Conservation (phyloP, 139 green algal species). For the Chlamydomonas sphaeroides region DNA sequence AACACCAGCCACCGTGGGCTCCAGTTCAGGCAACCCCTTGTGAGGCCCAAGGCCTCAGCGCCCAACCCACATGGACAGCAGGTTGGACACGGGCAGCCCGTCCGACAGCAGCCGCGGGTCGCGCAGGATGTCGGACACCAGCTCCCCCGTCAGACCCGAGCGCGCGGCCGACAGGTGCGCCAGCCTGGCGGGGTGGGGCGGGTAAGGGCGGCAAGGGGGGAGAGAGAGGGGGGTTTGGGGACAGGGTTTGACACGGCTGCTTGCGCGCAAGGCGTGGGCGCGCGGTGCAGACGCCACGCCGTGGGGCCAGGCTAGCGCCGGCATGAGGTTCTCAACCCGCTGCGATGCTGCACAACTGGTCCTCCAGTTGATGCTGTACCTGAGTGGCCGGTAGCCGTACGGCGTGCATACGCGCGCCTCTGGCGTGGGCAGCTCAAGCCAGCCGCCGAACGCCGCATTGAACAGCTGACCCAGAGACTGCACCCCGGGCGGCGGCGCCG, state of each 20-base stretch:
- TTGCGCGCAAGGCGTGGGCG: too few species aligned
- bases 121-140: slow-evolving; percentile 12
- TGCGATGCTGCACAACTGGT: too few species aligned
- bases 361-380: neutral
- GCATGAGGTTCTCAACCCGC: too few species aligned
- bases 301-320: too few species aligned
- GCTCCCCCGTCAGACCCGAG: neutral
- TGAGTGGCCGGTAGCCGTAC: slow-evolving; percentile 10
- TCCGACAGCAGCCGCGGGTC: slow-evolving; percentile 17
- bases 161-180: slow-evolving; percentile 1
- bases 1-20: too few species aligned
- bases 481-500: neutral
- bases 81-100: slow-evolving; percentile 26
- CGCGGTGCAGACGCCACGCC: too few species aligned
- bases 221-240: neutral
- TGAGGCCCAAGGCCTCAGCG: too few species aligned
- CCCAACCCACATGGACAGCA: slow-evolving; percentile 29
- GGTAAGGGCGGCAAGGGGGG: neutral
- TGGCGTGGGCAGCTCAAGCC: neutral
- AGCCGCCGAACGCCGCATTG: slow-evolving; percentile 11
- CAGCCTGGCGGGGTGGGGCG: neutral
- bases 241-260: too few species aligned
- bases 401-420: slow-evolving; percentile 19
- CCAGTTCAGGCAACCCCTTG: too few species aligned
- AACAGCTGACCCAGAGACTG: slow-evolving; percentile 6